phyloP scores from a whole-genome alignment of 148 eudicot genomes.

The Dysphania ambrosioides region DNA sequence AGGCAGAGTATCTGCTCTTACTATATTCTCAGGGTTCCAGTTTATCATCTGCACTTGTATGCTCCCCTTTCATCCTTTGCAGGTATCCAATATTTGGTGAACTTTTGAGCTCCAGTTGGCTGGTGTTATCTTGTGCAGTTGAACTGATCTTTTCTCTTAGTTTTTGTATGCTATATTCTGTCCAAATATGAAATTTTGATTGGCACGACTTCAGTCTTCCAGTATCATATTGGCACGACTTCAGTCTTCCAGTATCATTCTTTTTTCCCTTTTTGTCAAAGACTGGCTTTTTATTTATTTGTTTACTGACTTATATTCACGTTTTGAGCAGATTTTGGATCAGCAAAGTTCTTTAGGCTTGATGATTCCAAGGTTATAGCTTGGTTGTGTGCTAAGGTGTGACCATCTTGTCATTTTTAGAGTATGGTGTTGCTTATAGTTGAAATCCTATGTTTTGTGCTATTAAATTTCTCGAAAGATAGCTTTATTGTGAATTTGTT shows the following conservation, averaged over 20 bases:
- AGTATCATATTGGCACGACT: not conserved
- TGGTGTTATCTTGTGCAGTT: not conserved
- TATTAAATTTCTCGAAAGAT: no score
- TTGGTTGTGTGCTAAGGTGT: slow-evolving; percentile 85
- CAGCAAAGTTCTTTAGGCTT: slow-evolving; percentile 81
- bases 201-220: not conserved
- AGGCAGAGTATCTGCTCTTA: no score
- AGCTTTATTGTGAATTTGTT: not conserved
- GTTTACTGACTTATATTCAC: not conserved
- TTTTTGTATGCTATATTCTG: not conserved
- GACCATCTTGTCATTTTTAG: slow-evolving; percentile 19
- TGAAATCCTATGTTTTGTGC: not conserved
- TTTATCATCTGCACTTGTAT: no score
- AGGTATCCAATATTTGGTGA: not conserved
- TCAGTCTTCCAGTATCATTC: not conserved
- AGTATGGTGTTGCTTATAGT: not conserved
- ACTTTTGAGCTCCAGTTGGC: not conserved
- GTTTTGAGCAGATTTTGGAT: slow-evolving; percentile 66
- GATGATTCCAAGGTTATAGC: slow-evolving; percentile 81
- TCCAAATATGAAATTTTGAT: not conserved
- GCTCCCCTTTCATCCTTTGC: not conserved
- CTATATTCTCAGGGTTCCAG: no score
- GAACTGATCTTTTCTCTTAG: not conserved
- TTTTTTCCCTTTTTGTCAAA: not conserved
- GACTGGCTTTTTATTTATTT: not conserved